phyloP scores from a whole-genome alignment of 2,329 filamentous ascomycete genomes.

The Apiospora sp. region DNA sequence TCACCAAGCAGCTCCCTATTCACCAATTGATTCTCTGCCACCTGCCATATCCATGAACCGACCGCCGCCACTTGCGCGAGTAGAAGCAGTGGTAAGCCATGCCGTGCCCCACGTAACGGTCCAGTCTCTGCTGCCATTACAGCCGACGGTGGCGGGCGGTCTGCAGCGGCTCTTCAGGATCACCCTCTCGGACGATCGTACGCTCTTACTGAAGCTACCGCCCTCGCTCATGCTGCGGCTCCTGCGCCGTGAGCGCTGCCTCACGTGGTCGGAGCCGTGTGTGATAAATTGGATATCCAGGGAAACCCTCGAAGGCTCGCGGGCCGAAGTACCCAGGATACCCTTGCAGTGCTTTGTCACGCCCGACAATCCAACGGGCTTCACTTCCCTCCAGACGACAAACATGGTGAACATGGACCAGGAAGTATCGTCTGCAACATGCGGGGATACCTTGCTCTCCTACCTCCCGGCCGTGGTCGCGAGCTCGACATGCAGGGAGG shows the following conservation, averaged over 20 bases:
- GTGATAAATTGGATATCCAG: constrained; percentile 54
- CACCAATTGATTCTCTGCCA: constrained; percentile 35
- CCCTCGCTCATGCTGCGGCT: constrained; percentile 52
- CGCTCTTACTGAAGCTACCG: constrained; percentile 52
- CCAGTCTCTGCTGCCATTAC: constrained; percentile 39
- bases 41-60: constrained; percentile 45
- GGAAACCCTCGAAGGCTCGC: constrained; percentile 29
- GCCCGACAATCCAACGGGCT: neutral
- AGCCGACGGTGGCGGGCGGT: constrained; percentile 32
- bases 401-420: neutral
- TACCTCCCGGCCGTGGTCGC: constrained; percentile 52
- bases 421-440: neutral
- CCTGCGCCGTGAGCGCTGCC: constrained; percentile 55
- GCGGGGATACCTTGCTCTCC: constrained; percentile 34
- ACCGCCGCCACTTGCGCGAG: constrained; percentile 40
- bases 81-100: constrained; percentile 47
- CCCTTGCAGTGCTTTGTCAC: neutral
- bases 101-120: constrained; percentile 44
- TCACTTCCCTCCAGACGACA: neutral
- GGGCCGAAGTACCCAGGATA: neutral
- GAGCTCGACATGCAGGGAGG: constrained; percentile 43
- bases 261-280: constrained; percentile 53
- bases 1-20: constrained; percentile 37
- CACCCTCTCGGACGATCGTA: constrained; percentile 49
- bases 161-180: constrained; percentile 54